These are phyloP conservation scores for Fusarium goolgardi DNA, from an alignment of 2,329 filamentous ascomycete species.

Conservation along the genomic window DNA sequence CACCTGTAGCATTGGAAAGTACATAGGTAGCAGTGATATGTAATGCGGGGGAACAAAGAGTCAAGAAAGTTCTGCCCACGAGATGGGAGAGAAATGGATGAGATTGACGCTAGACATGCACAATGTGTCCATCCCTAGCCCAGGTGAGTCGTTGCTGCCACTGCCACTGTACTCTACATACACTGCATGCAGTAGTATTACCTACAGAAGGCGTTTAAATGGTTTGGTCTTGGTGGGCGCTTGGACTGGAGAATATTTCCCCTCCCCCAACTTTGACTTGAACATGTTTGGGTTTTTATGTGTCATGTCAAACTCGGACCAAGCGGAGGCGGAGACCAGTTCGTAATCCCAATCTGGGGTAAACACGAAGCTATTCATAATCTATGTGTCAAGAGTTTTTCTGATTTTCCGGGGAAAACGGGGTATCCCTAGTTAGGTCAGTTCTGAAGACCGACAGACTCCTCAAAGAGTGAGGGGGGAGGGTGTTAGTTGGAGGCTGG, in stretches of 20 bases:
- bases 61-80: neutral
- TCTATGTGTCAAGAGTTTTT: conserved; percentile 6
- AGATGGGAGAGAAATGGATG: conserved; percentile 18
- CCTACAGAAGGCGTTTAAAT: neutral
- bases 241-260: conserved; percentile 6
- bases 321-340: conserved; percentile 13
- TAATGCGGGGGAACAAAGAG: conserved; percentile 18
- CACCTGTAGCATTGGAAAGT: neutral
- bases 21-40: neutral
- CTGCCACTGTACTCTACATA: neutral
- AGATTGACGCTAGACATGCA: conserved; percentile 33
- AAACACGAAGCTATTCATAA: conserved; percentile 13
- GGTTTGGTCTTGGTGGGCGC: neutral
- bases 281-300: conserved; percentile 17
- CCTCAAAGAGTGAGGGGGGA: neutral
- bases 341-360: conserved; percentile 26
- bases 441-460: neutral
- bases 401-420: conserved; percentile 29
- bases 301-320: conserved; percentile 20
- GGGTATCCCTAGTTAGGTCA: conserved; percentile 1
- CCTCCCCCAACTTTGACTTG: conserved; percentile 1
- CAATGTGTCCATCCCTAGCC: conserved; percentile 38
- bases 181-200: neutral
- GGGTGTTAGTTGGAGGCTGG: neutral
- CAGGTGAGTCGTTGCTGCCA: conserved; percentile 1